Evolutionary conservation across 192 early-diverging fungal species (phyloP).

Genomic region (Paraglomus brasilianum): DNA sequence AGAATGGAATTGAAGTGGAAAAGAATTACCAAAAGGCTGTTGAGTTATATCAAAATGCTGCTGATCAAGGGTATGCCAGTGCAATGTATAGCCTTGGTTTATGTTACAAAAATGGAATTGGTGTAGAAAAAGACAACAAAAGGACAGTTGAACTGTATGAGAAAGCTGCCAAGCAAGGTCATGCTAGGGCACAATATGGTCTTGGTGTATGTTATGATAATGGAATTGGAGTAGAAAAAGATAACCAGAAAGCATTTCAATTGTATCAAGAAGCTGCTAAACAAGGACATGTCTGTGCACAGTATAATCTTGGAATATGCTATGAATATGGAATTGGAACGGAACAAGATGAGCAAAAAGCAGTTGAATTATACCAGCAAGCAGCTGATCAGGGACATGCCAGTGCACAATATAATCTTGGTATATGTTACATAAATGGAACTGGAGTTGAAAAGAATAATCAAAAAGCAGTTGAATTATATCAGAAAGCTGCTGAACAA

Average conservation of each 20-base stretch:
- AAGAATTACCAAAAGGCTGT: constrained; percentile 48
- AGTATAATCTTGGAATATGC: constrained; percentile 58
- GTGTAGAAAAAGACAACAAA: constrained; percentile 47
- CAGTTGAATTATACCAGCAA: constrained; percentile 62
- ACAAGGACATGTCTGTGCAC: constrained; percentile 56
- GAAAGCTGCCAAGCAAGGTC: constrained; percentile 63
- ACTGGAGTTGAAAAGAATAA: constrained; percentile 68
- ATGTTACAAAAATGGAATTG: constrained; percentile 79
- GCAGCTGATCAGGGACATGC: constrained; percentile 72
- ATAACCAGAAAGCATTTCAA: constrained; percentile 60
- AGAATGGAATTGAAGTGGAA: constrained; percentile 57
- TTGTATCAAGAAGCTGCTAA: constrained; percentile 58
- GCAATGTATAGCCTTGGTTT: constrained; percentile 81
- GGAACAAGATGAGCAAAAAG: constrained; percentile 42
- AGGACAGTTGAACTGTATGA: constrained; percentile 63
- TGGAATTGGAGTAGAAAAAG: constrained; percentile 66
- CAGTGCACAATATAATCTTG: constrained; percentile 67
- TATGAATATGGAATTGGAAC: constrained; percentile 62
- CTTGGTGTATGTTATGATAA: constrained; percentile 83
- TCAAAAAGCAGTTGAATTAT: constrained; percentile 61
- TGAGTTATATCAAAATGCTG: constrained; percentile 64
- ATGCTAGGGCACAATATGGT: constrained; percentile 70
- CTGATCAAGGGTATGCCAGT: constrained; percentile 71
- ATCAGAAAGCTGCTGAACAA: constrained; percentile 53
- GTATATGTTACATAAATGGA: constrained; percentile 79